These are phyloP conservation scores for Emericellopsis cladophorae DNA, from an alignment of 2,329 filamentous ascomycete genomes.

Conservation along the genomic window DNA sequence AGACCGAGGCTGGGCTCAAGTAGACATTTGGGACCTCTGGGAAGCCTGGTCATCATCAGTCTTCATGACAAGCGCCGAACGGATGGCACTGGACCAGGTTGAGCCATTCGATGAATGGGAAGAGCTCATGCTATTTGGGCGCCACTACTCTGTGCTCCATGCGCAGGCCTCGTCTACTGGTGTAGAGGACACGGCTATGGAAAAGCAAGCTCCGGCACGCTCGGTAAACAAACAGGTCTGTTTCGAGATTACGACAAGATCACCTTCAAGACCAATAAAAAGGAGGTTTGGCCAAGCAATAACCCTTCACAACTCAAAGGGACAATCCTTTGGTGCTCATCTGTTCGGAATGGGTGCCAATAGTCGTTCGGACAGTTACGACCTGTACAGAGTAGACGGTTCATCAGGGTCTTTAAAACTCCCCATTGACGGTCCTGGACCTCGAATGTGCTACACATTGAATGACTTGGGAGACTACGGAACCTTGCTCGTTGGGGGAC, in stretches of 20 bases:
- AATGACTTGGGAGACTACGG: slow-evolving; percentile 48
- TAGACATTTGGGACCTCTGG: slow-evolving; percentile 62
- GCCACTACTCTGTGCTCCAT: slow-evolving; percentile 71
- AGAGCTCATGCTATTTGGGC: slow-evolving; percentile 74
- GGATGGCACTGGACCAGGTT: slow-evolving; percentile 50
- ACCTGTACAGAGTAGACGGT: slow-evolving; percentile 27
- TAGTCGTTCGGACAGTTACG: slow-evolving; percentile 33
- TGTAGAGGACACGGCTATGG: neutral
- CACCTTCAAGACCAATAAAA: slow-evolving; percentile 12
- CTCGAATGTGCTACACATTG: slow-evolving; percentile 63
- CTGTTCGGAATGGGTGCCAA: slow-evolving; percentile 30
- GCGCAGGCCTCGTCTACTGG: slow-evolving; percentile 25
- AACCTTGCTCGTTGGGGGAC: slow-evolving; percentile 61
- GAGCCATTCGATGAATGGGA: slow-evolving; percentile 96
- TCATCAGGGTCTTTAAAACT: slow-evolving; percentile 10
- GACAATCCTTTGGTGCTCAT: slow-evolving; percentile 30
- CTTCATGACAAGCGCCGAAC: slow-evolving; percentile 50
- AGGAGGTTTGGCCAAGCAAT: slow-evolving; percentile 50
- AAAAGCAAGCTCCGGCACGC: neutral
- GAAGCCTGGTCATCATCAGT: slow-evolving; percentile 61
- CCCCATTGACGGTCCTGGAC: slow-evolving; percentile 14
- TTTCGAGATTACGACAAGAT: slow-evolving; percentile 5
- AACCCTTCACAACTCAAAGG: slow-evolving; percentile 20
- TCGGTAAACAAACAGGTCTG: neutral
- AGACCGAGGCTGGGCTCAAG: slow-evolving; percentile 52